Evolutionary conservation across 257 asterid species (phyloP), one percentile per base, ranked within the genome.

Genomic region (Ajuga chamaepitys): DNA sequence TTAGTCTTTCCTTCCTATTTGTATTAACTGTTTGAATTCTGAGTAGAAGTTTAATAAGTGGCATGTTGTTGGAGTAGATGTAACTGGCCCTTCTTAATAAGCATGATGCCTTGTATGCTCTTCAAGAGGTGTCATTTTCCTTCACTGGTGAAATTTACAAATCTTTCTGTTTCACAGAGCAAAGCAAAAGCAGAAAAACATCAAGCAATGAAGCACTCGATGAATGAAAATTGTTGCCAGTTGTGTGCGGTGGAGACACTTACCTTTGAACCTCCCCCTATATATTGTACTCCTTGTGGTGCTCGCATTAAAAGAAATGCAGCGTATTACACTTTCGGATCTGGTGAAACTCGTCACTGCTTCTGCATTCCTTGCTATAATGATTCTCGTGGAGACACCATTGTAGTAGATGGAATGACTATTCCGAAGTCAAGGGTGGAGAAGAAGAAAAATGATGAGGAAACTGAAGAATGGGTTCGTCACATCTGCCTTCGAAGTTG

Each of bases 231-330:
- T 82, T 94, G 93, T 46, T 94, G 99, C 77, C 99, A 94, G 83
- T 74, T 94, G 79, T 94, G 99, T 88, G 98, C 95, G 14, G 99
- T 91, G 66, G 99, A 94, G 86, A 94, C 82, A 82, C 95, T 94
- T 67, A 80, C 86, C 17, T 94, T 94, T 82, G 99, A 94, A 78
- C 98, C 99, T 45, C 96, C 96, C 66, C 97, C 98, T 61, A 76
- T 88, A 16, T 94, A 90, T 79, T 94, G 99, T 75, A 82, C 89
- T 32, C 92, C 95, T 48, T 94, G 99, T 74, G 96, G 96, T 58
- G 87, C 86, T 75, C 99, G 98, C 48, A 82, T 94, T 41, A 94
- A 94, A 79, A 84, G 96, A 81, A 94, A 94, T 77, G 96, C 89
- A 12, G 81, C 80, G 95, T 90, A 94, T 80, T 91, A 94, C 74